These are phyloP conservation scores for Penicillium sp. DNA, from an alignment of 2,329 filamentous ascomycete species.

Conservation along the genomic window DNA sequence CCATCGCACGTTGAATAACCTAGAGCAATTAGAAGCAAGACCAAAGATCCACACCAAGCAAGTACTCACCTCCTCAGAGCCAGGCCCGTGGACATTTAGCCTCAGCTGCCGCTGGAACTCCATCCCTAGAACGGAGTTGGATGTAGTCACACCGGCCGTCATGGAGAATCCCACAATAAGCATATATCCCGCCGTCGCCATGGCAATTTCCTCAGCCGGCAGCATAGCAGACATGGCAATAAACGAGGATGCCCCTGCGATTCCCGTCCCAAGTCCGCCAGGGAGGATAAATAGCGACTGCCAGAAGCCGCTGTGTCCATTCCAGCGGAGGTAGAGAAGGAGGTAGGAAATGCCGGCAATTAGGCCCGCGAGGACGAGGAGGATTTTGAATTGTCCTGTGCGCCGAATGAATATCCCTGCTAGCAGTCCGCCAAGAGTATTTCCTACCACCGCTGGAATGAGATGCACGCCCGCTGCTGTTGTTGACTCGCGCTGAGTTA, in stretches of 20 bases:
- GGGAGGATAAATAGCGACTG: conserved; percentile 62
- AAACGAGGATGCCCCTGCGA: conserved; percentile 48
- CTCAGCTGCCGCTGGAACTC: conserved; percentile 36
- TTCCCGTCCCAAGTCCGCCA: conserved; percentile 52
- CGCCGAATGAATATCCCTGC: conserved; percentile 57
- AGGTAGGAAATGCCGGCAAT: conserved; percentile 52
- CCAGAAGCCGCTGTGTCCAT: conserved; percentile 54
- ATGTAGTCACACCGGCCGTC: conserved; percentile 41
- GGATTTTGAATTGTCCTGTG: conserved; percentile 59
- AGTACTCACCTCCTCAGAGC: conserved; percentile 20
- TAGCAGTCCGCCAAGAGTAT: conserved; percentile 61
- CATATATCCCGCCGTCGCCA: conserved; percentile 51
- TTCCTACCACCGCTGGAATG: conserved; percentile 65
- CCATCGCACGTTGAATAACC: conserved; percentile 44
- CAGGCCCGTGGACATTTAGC: conserved; percentile 29
- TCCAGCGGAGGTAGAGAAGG: conserved; percentile 57
- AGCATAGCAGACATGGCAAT: conserved; percentile 51
- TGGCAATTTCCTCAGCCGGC: conserved; percentile 47
- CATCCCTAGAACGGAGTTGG: conserved; percentile 38
- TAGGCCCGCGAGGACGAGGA: conserved; percentile 53
- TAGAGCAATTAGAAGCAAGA: conserved; percentile 19
- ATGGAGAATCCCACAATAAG: conserved; percentile 46
- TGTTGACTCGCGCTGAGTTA: conserved; percentile 57
- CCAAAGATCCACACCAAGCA: too few relatives aligned
- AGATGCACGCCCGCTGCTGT: conserved; percentile 61